These are phyloP conservation scores for Jatropha multifida DNA, from an alignment of 441 rosid genomes.

Conservation along the genomic window DNA sequence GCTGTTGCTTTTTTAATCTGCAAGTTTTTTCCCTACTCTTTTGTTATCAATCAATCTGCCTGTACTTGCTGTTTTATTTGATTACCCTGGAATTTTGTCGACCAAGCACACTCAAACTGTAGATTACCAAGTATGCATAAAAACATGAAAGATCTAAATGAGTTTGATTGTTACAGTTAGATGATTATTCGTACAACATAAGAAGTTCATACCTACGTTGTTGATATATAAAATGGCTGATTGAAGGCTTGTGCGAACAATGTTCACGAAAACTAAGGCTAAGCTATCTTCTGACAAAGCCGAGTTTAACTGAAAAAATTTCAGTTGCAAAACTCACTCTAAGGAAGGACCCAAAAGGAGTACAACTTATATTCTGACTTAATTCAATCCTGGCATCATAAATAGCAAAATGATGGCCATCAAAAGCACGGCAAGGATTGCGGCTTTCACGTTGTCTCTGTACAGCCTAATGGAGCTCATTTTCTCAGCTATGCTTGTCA, in stretches of 20 bases:
- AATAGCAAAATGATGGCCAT: constrained; percentile 33
- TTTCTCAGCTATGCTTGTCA: constrained; percentile 32
- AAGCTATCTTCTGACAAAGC: too few relatives aligned
- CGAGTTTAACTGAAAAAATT: too few relatives aligned
- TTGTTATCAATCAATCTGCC: not conserved
- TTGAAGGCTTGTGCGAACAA: too few relatives aligned
- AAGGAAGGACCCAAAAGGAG: not conserved
- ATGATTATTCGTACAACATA: too few relatives aligned
- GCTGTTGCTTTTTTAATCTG: constrained; percentile 1
- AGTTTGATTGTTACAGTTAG: too few relatives aligned
- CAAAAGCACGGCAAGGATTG: constrained; percentile 27
- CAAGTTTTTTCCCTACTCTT: not conserved
- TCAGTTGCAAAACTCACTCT: too few relatives aligned
- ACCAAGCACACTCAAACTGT: not conserved
- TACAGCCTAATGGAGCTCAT: constrained; percentile 27
- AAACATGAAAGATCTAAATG: not conserved
- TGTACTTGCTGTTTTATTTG: not conserved
- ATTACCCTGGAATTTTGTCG: not conserved
- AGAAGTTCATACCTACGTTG: too few relatives aligned
- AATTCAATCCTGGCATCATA: constrained; percentile 25
- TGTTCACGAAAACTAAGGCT: too few relatives aligned
- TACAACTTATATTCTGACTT: not conserved
- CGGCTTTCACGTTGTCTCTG: constrained; percentile 25
- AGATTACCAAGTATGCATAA: too few relatives aligned
- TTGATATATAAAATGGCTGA: too few relatives aligned